These are phyloP conservation scores for Alternaria metachromatica DNA, from an alignment of 2,329 filamentous ascomycete genomes.

Conservation along the genomic window DNA sequence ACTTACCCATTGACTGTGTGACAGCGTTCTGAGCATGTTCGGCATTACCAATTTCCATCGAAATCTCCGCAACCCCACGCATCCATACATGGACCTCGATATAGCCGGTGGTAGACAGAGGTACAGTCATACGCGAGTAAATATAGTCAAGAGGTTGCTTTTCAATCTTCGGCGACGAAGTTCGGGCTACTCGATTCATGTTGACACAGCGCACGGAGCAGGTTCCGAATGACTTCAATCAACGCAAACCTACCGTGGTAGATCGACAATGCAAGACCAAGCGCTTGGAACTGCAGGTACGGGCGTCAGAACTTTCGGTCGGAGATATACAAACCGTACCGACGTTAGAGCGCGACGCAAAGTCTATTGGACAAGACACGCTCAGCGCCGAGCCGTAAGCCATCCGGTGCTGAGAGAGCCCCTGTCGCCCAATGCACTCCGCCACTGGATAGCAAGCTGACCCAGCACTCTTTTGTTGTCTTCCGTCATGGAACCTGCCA, in stretches of 20 bases:
- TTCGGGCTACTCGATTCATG: slow-evolving; percentile 1
- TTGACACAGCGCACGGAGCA: neutral
- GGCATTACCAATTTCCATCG: neutral
- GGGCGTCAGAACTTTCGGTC: slow-evolving; percentile 3
- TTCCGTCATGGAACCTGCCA: slow-evolving; percentile 40
- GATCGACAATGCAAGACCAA: neutral
- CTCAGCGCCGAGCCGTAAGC: slow-evolving; percentile 56
- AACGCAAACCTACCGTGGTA: neutral
- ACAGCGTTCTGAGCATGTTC: neutral
- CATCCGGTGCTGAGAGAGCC: slow-evolving; percentile 89
- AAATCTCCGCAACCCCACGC: slow-evolving; percentile 13
- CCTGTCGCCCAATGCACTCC: slow-evolving; percentile 85
- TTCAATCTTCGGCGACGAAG: neutral
- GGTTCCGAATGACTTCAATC: slow-evolving; percentile 5
- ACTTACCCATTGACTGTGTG: slow-evolving; percentile 2
- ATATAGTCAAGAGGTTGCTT: neutral
- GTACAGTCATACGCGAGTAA: neutral
- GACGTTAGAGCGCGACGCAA: neutral
- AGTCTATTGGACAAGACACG: slow-evolving; percentile 4
- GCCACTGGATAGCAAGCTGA: slow-evolving; percentile 85
- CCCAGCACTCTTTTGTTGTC: slow-evolving; percentile 71
- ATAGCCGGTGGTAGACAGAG: neutral
- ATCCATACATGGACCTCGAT: neutral
- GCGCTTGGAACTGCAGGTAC: slow-evolving; percentile 11
- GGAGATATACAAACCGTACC: slow-evolving; percentile 1